Base-by-base conservation (phyloP, 75 land plant species). In the Adiantum capillusveneris region DNA sequence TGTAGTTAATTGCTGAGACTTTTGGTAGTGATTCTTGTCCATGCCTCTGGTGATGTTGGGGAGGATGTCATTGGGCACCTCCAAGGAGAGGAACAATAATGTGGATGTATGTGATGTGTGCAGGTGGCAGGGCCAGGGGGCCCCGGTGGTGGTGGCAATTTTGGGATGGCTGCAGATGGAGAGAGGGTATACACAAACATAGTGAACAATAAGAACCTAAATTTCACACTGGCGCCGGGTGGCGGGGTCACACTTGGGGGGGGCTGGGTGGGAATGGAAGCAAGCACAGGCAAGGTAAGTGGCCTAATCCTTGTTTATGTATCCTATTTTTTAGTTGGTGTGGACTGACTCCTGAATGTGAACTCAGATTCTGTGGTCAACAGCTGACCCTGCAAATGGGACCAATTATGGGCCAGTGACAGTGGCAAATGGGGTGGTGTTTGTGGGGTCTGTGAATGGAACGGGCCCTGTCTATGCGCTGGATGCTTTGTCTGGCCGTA, bases 51-150 rank as follows among this genome's bases (percentile, higher is more conserved):
- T n/a, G n/a, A n/a, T n/a, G n/a, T n/a, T n/a, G n/a, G n/a, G n/a
- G n/a, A n/a, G n/a, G n/a, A n/a, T n/a, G n/a, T n/a, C n/a, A n/a
- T n/a, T n/a, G n/a, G n/a, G n/a, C n/a, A n/a, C n/a, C n/a, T n/a
- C n/a, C n/a, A n/a, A n/a, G n/a, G n/a, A n/a, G n/a, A n/a, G n/a
- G n/a, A n/a, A n/a, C n/a, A n/a, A n/a, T n/a, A n/a, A n/a, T n/a
- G n/a, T n/a, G n/a, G n/a, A n/a, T n/a, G n/a, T n/a, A n/a, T n/a
- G n/a, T 34, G 37, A 9, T 34, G 9, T 34, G 37, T 34, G 37
- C 58, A 76, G 74, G 67, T 55, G 28, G 83, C 76, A 37, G 79
- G 76, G n/a, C 83, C 75, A 0, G 79, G 79, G 28, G 68, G 72
- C 14, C 0, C 11, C 1, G 42, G 28, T 1, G 77, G 74, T 61